Base-by-base conservation (phyloP, 371 early-diverging fungal species). In the Blakeslea trispora region DNA sequence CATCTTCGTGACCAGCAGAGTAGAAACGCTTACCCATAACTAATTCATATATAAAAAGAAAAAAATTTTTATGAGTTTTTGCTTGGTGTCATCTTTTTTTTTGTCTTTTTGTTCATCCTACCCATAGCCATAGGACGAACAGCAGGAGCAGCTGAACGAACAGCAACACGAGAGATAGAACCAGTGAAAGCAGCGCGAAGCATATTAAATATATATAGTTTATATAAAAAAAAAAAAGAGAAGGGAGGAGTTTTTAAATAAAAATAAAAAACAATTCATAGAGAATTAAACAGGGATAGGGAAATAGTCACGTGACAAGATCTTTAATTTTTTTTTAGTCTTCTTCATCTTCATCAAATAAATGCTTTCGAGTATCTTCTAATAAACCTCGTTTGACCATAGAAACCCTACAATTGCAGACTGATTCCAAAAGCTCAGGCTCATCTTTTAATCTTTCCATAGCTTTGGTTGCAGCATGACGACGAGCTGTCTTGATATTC, bases 1-100 rank as follows among this genome's bases (percentile, higher is more conserved):
- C 90, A 56, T 89, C 89, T 57, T 82, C 81, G 69, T 87, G 88
- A 48, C 75, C 85, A 45, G 86, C 74, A 50, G 90, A 91, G 64
- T 82, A 86, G 72, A 73, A 62, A 69, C 79, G 79, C 59, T 70
- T 76, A 58, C 69, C 64, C 62, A 79, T 52, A 44, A 52, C 77
- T 77, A n/a, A n/a, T n/a, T n/a, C n/a, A 57, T 17, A 32, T 4
- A 45, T 15, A 21, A 32, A 18, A 31, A 46, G 34, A 24, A 9
- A 46, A 39, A 37, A 37, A 19, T 55, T 55, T 24, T 3, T 47
- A 15, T 39, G 3, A 37, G 4, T 18, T 34, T 49, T 32, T 34
- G 21, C 14, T 14, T 21, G 21, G 32, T 28, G 39, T 24, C 42
- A 18, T 22, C n/a, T 28, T 17, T n/a, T n/a, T n/a, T n/a, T n/a